These are phyloP conservation scores for Thelephora terrestris DNA, from an alignment of 1,284 basidiomycete species.

Conservation along the genomic window DNA sequence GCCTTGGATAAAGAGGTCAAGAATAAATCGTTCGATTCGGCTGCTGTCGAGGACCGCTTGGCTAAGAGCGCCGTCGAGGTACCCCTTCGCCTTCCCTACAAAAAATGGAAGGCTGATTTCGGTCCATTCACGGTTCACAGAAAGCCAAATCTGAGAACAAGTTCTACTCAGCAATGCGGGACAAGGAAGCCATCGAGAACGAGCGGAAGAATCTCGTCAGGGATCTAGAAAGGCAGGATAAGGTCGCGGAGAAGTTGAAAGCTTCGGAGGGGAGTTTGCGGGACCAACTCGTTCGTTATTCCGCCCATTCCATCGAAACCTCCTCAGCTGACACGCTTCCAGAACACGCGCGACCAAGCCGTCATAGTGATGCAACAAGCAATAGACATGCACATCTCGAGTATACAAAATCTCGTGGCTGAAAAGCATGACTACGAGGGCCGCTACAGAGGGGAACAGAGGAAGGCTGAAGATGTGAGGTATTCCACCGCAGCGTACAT, in stretches of 20 bases:
- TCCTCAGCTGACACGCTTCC: background rate
- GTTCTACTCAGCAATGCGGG: slow-evolving; percentile 85
- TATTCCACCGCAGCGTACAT: background rate
- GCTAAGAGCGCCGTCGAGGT: slow-evolving; percentile 58
- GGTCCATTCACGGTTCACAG: slow-evolving; percentile 22
- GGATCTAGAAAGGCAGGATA: slow-evolving; percentile 70
- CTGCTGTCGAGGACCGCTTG: slow-evolving; percentile 69
- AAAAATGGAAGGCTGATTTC: background rate
- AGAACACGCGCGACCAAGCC: slow-evolving; percentile 10
- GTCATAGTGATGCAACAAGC: slow-evolving; percentile 1
- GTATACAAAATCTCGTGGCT: background rate
- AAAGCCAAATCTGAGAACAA: slow-evolving; percentile 95
- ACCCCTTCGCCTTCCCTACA: slow-evolving; percentile 13
- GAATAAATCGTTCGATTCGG: slow-evolving; percentile 78
- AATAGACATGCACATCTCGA: background rate
- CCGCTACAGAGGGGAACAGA: background rate
- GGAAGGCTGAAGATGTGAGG: background rate
- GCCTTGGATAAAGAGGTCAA: slow-evolving; percentile 75
- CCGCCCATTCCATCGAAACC: background rate
- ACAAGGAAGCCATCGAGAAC: slow-evolving; percentile 74
- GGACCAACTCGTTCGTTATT: slow-evolving; percentile 1
- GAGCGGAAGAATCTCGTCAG: slow-evolving; percentile 65
- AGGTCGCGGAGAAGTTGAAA: slow-evolving; percentile 60
- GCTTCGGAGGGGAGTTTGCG: slow-evolving; percentile 48
- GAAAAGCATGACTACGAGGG: background rate